These are phyloP conservation scores for Myriosclerotinia curreyana DNA, from an alignment of 2,329 filamentous ascomycete species.

Conservation along the genomic window DNA sequence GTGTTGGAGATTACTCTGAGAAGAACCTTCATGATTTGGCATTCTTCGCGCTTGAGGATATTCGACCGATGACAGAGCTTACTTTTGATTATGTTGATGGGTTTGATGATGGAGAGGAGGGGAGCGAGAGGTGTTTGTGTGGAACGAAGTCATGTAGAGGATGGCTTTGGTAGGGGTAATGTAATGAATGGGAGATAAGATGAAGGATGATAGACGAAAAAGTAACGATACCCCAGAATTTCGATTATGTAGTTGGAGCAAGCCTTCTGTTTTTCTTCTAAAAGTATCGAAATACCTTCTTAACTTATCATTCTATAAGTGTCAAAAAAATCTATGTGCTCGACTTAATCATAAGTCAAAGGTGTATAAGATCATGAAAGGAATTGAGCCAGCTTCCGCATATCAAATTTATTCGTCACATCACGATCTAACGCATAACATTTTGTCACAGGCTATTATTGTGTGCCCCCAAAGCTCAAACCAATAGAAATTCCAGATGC, in stretches of 20 bases:
- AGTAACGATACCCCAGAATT: not conserved
- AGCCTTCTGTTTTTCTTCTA: too few relatives aligned
- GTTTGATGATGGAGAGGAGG: constrained; percentile 47
- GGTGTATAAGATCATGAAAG: too few relatives aligned
- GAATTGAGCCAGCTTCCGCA: too few relatives aligned
- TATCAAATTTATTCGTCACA: too few relatives aligned
- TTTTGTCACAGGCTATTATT: too few relatives aligned
- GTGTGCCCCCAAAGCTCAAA: too few relatives aligned
- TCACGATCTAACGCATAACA: too few relatives aligned
- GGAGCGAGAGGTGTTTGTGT: constrained; percentile 54
- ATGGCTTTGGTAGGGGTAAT: constrained; percentile 57
- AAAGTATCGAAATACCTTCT: too few relatives aligned
- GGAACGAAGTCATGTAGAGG: constrained; percentile 64
- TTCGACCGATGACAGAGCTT: constrained; percentile 63
- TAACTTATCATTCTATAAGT: too few relatives aligned
- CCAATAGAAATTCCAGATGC: too few relatives aligned
- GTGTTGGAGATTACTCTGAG: constrained; percentile 74
- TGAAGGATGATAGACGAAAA: not conserved
- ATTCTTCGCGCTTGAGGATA: constrained; percentile 68
- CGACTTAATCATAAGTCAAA: too few relatives aligned
- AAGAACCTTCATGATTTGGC: constrained; percentile 73
- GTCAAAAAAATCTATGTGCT: too few relatives aligned
- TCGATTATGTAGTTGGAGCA: not conserved
- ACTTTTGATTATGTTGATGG: constrained; percentile 79
- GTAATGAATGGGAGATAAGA: not conserved